These are phyloP conservation scores for Neurospora sp. DNA, from an alignment of 495 filamentous ascomycete species.

Conservation along the genomic window DNA sequence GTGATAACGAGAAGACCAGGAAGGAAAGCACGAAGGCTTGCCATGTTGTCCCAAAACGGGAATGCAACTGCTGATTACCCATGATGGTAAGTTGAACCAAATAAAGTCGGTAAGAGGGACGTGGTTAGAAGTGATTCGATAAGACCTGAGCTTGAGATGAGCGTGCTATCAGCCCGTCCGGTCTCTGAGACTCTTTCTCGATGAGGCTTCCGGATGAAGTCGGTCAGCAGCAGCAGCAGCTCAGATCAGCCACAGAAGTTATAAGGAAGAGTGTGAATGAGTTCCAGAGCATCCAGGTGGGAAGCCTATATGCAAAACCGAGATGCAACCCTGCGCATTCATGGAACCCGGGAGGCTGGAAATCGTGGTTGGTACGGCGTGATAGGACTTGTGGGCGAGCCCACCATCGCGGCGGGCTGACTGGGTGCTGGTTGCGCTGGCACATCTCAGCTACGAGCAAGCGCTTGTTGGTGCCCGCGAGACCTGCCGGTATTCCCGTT, in stretches of 20 bases:
- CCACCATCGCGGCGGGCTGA: background rate
- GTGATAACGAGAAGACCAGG: slow-evolving; percentile 1
- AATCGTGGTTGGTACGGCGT: background rate
- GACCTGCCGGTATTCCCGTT: background rate
- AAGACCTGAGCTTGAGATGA: background rate
- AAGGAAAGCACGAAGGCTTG: background rate
- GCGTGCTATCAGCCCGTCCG: background rate
- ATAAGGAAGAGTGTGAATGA: background rate
- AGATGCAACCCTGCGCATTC: background rate
- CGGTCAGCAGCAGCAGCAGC: background rate
- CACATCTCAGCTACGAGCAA: background rate
- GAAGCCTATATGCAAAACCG: background rate
- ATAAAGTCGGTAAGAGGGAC: background rate
- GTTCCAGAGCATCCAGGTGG: background rate
- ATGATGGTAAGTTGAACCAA: background rate
- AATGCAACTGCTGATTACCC: background rate
- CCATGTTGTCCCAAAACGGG: background rate
- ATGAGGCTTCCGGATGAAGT: background rate
- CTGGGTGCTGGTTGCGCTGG: background rate
- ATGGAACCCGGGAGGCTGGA: background rate
- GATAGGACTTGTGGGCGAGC: background rate
- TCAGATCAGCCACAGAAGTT: background rate
- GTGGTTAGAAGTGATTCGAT: background rate
- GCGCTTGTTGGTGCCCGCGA: background rate
- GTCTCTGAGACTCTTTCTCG: background rate